Percentiles rank a stretch among this genome's conserved stretches.
phyloP scores from a whole-genome alignment of 305 asterid genomes.

The Solanum hybrid region DNA sequence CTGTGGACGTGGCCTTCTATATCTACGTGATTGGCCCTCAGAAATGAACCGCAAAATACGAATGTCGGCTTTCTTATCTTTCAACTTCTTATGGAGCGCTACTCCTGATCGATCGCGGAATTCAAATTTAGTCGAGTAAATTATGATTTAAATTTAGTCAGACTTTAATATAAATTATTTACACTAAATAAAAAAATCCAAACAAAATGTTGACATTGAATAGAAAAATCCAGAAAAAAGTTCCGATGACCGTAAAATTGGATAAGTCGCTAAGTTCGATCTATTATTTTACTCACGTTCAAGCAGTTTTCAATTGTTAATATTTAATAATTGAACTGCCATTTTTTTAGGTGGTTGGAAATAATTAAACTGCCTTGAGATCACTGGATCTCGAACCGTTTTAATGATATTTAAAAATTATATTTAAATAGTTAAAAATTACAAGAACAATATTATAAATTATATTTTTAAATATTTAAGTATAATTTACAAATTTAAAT shows the following conservation, averaged over 20 bases:
- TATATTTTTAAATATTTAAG: background rate
- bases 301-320: too few relatives aligned
- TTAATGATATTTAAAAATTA: background rate
- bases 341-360: background rate
- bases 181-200: too few relatives aligned
- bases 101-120: too few relatives aligned
- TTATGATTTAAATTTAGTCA: accelerated
- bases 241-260: background rate
- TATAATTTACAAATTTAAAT: background rate
- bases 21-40: background rate
- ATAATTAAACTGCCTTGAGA: background rate
- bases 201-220: too few relatives aligned
- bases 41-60: background rate
- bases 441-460: too few relatives aligned
- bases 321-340: background rate
- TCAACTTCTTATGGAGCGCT: background rate
- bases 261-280: accelerated
- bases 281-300: background rate
- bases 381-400: background rate
- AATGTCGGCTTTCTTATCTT: background rate
- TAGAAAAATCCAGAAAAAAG: too few relatives aligned
- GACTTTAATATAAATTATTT: accelerated
- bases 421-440: too few relatives aligned
- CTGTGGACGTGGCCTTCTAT: slow-evolving; percentile 31
- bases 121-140: too few relatives aligned